A percentile compares a stretch with the other conserved stretches of the same genome.
phyloP scores from a whole-genome alignment of 164 flowering plant genomes.

The Warburgia ugandensis region DNA sequence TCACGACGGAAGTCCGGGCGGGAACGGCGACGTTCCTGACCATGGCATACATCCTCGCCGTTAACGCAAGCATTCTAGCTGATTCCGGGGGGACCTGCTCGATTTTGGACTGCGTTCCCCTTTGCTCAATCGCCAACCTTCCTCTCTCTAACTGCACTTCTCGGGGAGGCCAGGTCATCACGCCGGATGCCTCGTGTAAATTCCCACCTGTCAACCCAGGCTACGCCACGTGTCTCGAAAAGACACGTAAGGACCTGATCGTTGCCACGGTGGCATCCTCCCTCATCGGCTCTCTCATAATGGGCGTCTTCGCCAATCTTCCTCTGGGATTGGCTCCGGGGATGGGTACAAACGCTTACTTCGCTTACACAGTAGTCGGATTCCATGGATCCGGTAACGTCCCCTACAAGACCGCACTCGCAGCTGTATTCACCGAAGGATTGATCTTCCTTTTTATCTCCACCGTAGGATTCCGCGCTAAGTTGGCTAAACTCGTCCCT shows the following conservation, averaged over 20 bases:
- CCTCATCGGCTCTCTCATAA: constrained; percentile 64
- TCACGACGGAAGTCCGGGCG: constrained; percentile 92
- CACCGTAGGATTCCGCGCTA: constrained; percentile 64
- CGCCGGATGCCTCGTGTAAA: constrained; percentile 54
- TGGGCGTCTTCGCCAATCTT: constrained; percentile 78
- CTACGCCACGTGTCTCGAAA: constrained; percentile 51
- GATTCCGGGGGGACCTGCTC: constrained; percentile 89
- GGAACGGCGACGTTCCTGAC: constrained; percentile 93
- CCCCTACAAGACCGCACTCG: constrained; percentile 50
- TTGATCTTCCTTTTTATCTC: constrained; percentile 61
- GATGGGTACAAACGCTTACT: constrained; percentile 89
- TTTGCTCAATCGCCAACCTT: constrained; percentile 41
- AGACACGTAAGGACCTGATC: constrained; percentile 50
- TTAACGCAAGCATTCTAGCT: constrained; percentile 77
- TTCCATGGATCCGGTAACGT: constrained; percentile 78
- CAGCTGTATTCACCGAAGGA: constrained; percentile 80
- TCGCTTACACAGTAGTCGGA: constrained; percentile 91
- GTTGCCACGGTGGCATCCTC: constrained; percentile 79
- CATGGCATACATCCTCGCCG: constrained; percentile 95
- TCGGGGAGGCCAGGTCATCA: constrained; percentile 23
- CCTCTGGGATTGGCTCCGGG: constrained; percentile 88
- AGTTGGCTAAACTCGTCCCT: constrained; percentile 72
- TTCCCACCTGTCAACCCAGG: constrained; percentile 79
- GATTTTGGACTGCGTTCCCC: constrained; percentile 59
- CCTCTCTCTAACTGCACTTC: constrained; percentile 34